Percentiles rank a stretch among this genome's conserved stretches.
phyloP scores from a whole-genome alignment of 2,329 filamentous ascomycete genomes.

The Nigrospora sphaerica region DNA sequence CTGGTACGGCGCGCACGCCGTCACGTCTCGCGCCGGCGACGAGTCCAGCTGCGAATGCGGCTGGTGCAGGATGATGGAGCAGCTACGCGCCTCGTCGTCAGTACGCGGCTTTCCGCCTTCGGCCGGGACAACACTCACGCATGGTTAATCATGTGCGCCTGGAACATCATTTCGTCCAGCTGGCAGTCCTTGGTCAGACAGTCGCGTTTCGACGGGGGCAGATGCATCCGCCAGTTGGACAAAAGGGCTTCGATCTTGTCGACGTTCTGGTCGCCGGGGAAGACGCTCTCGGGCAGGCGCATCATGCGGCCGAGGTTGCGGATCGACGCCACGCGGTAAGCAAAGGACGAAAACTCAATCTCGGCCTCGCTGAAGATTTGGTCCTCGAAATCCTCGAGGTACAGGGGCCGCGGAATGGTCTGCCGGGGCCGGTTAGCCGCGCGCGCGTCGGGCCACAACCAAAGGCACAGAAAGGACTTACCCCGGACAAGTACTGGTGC shows the following conservation, averaged over 20 bases:
- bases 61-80: slow-evolving; percentile 70
- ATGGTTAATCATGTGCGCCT: slow-evolving; percentile 73
- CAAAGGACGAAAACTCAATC: slow-evolving; percentile 71
- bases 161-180: slow-evolving; percentile 86
- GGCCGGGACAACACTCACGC: slow-evolving; percentile 31
- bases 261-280: slow-evolving; percentile 46
- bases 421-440: slow-evolving; percentile 18
- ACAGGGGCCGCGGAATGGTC: slow-evolving; percentile 52
- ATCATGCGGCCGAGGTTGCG: slow-evolving; percentile 75
- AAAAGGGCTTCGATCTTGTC: slow-evolving; percentile 44
- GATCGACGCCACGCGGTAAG: slow-evolving; percentile 76
- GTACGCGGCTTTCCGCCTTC: neutral
- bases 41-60: slow-evolving; percentile 69
- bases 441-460: neutral
- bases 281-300: slow-evolving; percentile 42
- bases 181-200: slow-evolving; percentile 62
- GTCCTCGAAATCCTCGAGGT: slow-evolving; percentile 70
- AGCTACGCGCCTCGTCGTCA: slow-evolving; percentile 26
- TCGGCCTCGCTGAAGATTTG: slow-evolving; percentile 65
- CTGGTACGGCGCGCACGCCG: slow-evolving; percentile 58
- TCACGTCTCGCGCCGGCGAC: slow-evolving; percentile 50
- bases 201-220: slow-evolving; percentile 66
- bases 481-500: slow-evolving; percentile 55
- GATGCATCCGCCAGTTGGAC: slow-evolving; percentile 71
- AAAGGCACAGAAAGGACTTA: slow-evolving; percentile 27